phyloP scores from a whole-genome alignment of 148 eudicot genomes.

The Cornus controversa region DNA sequence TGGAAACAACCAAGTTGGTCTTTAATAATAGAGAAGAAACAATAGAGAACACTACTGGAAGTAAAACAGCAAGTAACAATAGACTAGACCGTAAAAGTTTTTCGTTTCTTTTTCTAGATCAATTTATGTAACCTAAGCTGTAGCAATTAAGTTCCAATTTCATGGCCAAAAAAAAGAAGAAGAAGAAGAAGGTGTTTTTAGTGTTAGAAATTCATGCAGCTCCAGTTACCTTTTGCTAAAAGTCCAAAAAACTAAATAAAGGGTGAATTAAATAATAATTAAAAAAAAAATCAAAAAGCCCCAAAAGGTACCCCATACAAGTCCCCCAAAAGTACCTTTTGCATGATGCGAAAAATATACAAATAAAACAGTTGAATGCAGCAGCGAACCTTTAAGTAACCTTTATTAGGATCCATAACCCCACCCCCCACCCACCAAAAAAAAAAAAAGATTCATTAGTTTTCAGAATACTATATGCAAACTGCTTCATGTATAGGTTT shows the following conservation, averaged over 20 bases:
- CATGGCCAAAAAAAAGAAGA: no score
- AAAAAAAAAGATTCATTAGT: no score
- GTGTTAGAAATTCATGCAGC: background rate
- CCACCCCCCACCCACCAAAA: no score
- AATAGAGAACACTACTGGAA: background rate
- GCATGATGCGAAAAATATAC: background rate
- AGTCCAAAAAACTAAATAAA: background rate
- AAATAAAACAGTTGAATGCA: background rate
- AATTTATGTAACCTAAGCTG: background rate
- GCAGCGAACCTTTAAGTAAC: background rate
- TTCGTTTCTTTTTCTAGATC: background rate
- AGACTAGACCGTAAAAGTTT: background rate
- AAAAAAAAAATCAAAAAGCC: background rate
- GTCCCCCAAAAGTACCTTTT: no score
- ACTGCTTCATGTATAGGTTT: no score
- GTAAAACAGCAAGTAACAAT: background rate
- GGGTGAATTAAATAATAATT: background rate
- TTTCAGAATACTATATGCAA: no score
- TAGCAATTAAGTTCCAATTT: background rate
- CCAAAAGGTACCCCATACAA: background rate
- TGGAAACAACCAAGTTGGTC: background rate
- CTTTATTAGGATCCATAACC: background rate
- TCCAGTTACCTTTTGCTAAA: background rate
- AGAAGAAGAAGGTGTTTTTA: background rate
- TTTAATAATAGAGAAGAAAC: background rate